A percentile compares a stretch with the other conserved stretches of the same genome.
phyloP scores from a whole-genome alignment of 106 monocot genomes.

The Acorus gramineus region DNA sequence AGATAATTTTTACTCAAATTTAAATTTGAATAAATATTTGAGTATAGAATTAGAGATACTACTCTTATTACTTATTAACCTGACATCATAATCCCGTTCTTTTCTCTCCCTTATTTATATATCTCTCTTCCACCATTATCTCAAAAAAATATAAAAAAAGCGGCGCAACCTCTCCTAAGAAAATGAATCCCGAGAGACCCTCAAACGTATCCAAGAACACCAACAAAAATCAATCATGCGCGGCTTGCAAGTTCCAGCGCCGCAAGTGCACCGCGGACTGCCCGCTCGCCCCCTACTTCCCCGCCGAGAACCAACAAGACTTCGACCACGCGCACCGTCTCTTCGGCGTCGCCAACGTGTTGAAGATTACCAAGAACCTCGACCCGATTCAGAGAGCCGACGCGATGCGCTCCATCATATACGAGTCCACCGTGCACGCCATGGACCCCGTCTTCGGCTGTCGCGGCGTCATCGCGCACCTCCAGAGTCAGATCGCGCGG shows the following conservation, averaged over 20 bases:
- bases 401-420: constrained; percentile 4
- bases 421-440: background rate
- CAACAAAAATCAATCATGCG: constrained; percentile 36
- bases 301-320: constrained; percentile 36
- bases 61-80: too few relatives aligned
- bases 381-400: background rate
- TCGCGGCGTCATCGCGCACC: background rate
- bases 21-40: too few relatives aligned
- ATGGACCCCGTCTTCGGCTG: background rate
- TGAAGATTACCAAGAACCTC: background rate
- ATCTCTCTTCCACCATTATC: too few relatives aligned
- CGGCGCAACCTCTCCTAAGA: too few relatives aligned
- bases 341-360: constrained; percentile 71
- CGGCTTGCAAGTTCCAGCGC: constrained; percentile 79
- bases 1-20: too few relatives aligned
- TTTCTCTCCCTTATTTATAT: too few relatives aligned
- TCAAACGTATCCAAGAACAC: background rate
- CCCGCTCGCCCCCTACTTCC: constrained; percentile 62
- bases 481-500: background rate
- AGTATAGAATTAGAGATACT: too few relatives aligned
- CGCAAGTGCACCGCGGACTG: constrained; percentile 60
- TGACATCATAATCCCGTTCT: too few relatives aligned
- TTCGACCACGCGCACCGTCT: constrained; percentile 65
- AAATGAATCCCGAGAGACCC: too few relatives aligned
- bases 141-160: too few relatives aligned